A percentile compares a stretch with the other conserved stretches of the same genome.
Conservation (phyloP, 2,329 filamentous ascomycete genomes). For the Orbilia quercus region DNA sequence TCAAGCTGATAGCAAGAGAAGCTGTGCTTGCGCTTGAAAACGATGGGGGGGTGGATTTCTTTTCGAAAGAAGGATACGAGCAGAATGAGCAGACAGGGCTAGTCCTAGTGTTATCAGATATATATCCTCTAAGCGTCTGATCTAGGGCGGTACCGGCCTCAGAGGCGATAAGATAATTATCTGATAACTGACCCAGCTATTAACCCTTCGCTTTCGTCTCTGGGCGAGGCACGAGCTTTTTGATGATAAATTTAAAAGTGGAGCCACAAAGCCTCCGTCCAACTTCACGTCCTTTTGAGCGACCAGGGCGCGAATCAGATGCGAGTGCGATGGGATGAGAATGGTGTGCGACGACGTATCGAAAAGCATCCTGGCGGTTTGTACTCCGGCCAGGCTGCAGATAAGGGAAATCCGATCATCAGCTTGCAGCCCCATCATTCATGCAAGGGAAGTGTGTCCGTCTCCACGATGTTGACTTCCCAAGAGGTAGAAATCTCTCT, state of each 20-base stretch:
- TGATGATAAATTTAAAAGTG: constrained; percentile 16
- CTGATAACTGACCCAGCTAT: neutral
- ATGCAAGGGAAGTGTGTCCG: constrained; percentile 9
- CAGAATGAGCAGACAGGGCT: neutral
- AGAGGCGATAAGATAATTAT: constrained; percentile 31
- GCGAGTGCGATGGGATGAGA: constrained; percentile 33
- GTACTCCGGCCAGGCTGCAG: constrained; percentile 14
- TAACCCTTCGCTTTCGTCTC: constrained; percentile 1
- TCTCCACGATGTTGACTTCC: constrained; percentile 12
- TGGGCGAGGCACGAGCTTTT: neutral
- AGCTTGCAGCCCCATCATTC: constrained; percentile 9
- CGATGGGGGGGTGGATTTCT: constrained; percentile 4
- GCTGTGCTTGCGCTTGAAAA: neutral
- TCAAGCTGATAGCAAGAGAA: constrained; percentile 15
- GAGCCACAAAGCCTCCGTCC: constrained; percentile 11
- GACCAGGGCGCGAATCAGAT: constrained; percentile 24
- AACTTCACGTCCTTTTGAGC: neutral
- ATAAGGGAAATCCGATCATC: constrained; percentile 29
- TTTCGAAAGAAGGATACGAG: constrained; percentile 27
- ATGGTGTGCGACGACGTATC: constrained; percentile 45
- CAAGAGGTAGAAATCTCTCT: constrained; percentile 2
- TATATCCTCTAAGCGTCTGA: constrained; percentile 35
- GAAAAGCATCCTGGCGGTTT: constrained; percentile 7
- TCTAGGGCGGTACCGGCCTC: constrained; percentile 39
- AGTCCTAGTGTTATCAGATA: constrained; percentile 24